Percentiles rank a stretch among this genome's conserved stretches.
phyloP scores from a whole-genome alignment of 148 eudicot genomes.

The Bassia scoparia region DNA sequence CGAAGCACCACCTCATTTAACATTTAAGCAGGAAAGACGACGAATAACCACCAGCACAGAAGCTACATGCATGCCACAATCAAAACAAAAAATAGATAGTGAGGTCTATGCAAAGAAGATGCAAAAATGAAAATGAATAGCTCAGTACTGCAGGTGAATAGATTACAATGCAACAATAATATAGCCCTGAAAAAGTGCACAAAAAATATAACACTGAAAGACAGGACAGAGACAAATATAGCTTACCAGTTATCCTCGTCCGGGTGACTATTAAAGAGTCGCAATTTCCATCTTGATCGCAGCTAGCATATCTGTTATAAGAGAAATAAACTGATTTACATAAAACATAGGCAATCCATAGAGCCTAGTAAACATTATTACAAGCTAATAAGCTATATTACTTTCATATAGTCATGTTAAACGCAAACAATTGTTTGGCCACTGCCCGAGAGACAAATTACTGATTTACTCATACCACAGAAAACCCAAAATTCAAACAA shows the following conservation, averaged over 20 bases:
- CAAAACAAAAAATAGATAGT: no score
- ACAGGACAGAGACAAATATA: background rate
- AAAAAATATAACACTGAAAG: background rate
- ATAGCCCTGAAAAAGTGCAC: background rate
- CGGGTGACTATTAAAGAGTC: slow-evolving; percentile 69
- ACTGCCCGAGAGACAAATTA: no score
- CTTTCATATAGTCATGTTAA: background rate
- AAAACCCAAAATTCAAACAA: no score
- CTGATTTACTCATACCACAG: no score
- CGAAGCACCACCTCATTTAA: no score
- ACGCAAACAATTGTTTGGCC: background rate
- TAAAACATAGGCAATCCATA: background rate
- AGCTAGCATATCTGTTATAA: slow-evolving; percentile 66
- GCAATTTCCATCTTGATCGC: slow-evolving; percentile 91
- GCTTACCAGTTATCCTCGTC: slow-evolving; percentile 78
- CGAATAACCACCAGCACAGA: no score
- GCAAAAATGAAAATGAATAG: no score
- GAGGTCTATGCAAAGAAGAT: no score
- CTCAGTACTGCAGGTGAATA: slow-evolving; percentile 53
- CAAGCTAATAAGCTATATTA: background rate
- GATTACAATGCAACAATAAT: background rate
- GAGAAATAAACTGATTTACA: background rate
- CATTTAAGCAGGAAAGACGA: no score
- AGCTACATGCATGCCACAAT: no score
- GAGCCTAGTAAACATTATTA: background rate